These are phyloP conservation scores for Sphaerobolus stellatus DNA, from an alignment of 1,284 basidiomycete species.

Conservation along the genomic window DNA sequence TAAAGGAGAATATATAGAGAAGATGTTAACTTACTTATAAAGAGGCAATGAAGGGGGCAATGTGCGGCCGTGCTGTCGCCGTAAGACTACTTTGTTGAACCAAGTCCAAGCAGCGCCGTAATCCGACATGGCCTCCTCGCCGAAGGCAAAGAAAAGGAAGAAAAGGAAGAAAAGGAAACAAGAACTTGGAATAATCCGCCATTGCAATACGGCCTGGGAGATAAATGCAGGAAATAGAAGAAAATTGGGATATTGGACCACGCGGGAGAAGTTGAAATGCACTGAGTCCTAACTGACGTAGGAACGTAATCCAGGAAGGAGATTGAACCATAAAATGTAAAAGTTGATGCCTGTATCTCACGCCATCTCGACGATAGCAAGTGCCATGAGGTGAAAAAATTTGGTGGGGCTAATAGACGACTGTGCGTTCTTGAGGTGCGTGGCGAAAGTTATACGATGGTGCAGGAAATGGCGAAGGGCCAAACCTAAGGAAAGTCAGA, in stretches of 20 bases:
- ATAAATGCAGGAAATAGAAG: neutral
- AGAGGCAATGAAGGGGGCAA: too few relatives aligned
- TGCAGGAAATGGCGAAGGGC: conserved; percentile 8
- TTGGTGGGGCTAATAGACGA: conserved; percentile 29
- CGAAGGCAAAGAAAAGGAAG: conserved; percentile 30
- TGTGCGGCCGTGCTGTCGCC: too few relatives aligned
- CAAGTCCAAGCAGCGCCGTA: conserved; percentile 19
- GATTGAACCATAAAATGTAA: conserved; percentile 16
- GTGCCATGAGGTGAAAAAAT: conserved; percentile 37
- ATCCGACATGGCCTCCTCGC: conserved; percentile 23
- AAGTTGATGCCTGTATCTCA: conserved; percentile 20
- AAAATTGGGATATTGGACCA: conserved; percentile 29
- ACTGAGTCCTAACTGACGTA: conserved; percentile 33
- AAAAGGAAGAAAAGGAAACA: conserved; percentile 22
- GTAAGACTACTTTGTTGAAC: neutral
- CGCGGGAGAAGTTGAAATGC: conserved; percentile 29
- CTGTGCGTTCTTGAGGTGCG: neutral
- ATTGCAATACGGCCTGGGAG: conserved; percentile 3
- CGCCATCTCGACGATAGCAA: conserved; percentile 28
- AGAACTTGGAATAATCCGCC: conserved; percentile 24
- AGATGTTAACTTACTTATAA: too few relatives aligned
- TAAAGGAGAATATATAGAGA: too few relatives aligned
- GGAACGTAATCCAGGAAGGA: conserved; percentile 25
- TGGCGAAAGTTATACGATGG: conserved; percentile 5
- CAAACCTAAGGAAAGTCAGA: neutral